Percentiles rank a stretch among this genome's conserved stretches.
Evolutionary conservation across 179 eudicot species (phyloP).

Genomic region (Nepenthes alata): DNA sequence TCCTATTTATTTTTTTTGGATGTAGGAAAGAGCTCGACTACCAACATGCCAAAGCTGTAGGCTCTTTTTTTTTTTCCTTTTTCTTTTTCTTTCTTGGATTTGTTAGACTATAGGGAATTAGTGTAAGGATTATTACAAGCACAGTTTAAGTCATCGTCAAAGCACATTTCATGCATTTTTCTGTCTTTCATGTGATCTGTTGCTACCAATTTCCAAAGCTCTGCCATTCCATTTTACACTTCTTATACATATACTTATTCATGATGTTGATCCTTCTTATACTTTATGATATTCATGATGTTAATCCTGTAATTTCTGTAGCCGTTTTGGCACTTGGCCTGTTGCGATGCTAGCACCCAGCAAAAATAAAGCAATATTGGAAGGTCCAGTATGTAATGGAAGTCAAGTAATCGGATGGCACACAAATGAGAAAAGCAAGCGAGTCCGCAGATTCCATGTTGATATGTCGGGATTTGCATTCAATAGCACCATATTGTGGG

Average conservation of each 20-base stretch:
- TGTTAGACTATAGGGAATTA: too few relatives aligned
- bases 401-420: slow-evolving; percentile 87
- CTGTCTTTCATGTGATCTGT: too few relatives aligned
- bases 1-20: too few relatives aligned
- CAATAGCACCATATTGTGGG: slow-evolving; percentile 94
- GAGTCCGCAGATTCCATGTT: slow-evolving; percentile 83
- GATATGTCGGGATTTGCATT: slow-evolving; percentile 99
- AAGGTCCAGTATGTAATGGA: slow-evolving; percentile 85
- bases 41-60: neutral
- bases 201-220: too few relatives aligned
- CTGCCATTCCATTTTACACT: too few relatives aligned
- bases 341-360: slow-evolving; percentile 86
- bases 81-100: neutral
- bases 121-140: too few relatives aligned
- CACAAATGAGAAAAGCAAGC: slow-evolving; percentile 89
- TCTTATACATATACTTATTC: too few relatives aligned
- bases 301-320: slow-evolving; percentile 10
- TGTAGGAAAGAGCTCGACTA: too few relatives aligned
- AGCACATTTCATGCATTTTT: too few relatives aligned
- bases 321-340: slow-evolving; percentile 99
- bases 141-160: too few relatives aligned
- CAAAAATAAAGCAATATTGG: slow-evolving; percentile 72
- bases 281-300: too few relatives aligned
- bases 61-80: neutral
- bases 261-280: too few relatives aligned